These are phyloP conservation scores for Ceratocystis lukuohia DNA, from an alignment of 2,329 filamentous ascomycete species.

Conservation along the genomic window DNA sequence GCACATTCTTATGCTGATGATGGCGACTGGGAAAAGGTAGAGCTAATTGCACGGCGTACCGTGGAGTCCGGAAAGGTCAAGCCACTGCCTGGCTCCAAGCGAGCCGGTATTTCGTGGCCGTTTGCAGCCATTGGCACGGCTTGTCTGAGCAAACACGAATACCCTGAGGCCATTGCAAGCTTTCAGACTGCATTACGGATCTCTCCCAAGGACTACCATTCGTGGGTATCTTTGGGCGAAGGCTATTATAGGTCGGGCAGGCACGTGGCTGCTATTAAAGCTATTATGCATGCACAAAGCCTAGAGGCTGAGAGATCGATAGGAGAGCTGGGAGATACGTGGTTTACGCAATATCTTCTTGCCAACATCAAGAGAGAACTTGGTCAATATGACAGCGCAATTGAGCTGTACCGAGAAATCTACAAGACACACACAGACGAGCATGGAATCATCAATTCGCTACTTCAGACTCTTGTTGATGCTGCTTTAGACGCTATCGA, in stretches of 20 bases:
- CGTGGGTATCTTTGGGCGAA: constrained; percentile 92
- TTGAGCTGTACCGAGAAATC: constrained; percentile 62
- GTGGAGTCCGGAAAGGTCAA: constrained; percentile 90
- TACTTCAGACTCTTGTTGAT: constrained; percentile 80
- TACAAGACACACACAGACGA: constrained; percentile 55
- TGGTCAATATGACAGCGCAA: constrained; percentile 76
- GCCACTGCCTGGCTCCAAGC: constrained; percentile 82
- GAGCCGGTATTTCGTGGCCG: constrained; percentile 88
- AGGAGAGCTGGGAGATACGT: constrained; percentile 48
- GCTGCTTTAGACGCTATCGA: constrained; percentile 64
- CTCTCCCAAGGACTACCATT: constrained; percentile 77
- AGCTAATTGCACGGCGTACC: constrained; percentile 78
- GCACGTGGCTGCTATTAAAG: constrained; percentile 86
- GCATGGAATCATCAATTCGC: constrained; percentile 72
- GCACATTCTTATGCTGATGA: constrained; percentile 77
- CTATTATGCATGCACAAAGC: constrained; percentile 71
- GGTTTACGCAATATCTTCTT: constrained; percentile 96
- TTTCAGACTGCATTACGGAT: constrained; percentile 84
- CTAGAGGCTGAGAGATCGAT: constrained; percentile 48
- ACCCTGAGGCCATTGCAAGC: constrained; percentile 72
- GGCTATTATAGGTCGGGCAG: constrained; percentile 90
- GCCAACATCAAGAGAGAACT: constrained; percentile 88
- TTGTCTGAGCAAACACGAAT: constrained; percentile 88
- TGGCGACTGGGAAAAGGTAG: constrained; percentile 91
- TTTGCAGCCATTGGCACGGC: constrained; percentile 88